Percentiles rank a stretch among this genome's conserved stretches.
These are phyloP conservation scores for Globomyces sp. DNA, from an alignment of 371 early-diverging fungal genomes.

Conservation along the genomic window DNA sequence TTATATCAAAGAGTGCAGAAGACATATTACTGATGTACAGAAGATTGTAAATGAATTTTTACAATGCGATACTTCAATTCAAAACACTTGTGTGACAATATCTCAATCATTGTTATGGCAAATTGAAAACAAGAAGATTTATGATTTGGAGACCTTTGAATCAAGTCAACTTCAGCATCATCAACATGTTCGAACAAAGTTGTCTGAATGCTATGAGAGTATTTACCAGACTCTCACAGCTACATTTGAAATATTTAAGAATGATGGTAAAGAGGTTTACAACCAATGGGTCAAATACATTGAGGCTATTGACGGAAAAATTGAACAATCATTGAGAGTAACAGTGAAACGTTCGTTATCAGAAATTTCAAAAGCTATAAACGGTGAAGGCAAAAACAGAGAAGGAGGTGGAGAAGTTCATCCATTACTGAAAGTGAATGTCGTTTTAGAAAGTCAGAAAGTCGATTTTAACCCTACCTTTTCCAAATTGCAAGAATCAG, in stretches of 20 bases:
- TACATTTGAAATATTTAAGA: slow-evolving; percentile 48
- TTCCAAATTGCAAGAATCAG: slow-evolving; percentile 46
- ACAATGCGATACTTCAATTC: slow-evolving; percentile 41
- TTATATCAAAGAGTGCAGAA: slow-evolving; percentile 60
- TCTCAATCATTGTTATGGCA: slow-evolving; percentile 49
- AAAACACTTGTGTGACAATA: slow-evolving; percentile 40
- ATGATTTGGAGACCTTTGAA: slow-evolving; percentile 54
- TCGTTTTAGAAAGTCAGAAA: slow-evolving; percentile 51
- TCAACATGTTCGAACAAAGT: slow-evolving; percentile 32
- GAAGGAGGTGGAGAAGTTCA: slow-evolving; percentile 51
- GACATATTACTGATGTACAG: slow-evolving; percentile 52
- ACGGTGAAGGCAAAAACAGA: slow-evolving; percentile 55
- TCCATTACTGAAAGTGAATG: slow-evolving; percentile 59
- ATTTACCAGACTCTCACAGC: slow-evolving; percentile 41
- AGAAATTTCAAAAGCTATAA: slow-evolving; percentile 56
- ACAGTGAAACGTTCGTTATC: slow-evolving; percentile 51
- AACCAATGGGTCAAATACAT: slow-evolving; percentile 49
- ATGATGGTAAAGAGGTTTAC: slow-evolving; percentile 54
- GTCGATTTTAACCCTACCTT: slow-evolving; percentile 57
- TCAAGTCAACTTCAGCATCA: slow-evolving; percentile 41
- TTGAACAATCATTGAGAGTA: slow-evolving; percentile 53
- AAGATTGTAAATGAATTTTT: slow-evolving; percentile 49
- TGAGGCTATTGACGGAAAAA: slow-evolving; percentile 44
- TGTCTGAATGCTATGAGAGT: slow-evolving; percentile 38
- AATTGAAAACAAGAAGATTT: slow-evolving; percentile 56